phyloP scores from a whole-genome alignment of 2,329 filamentous ascomycete genomes.

The Dactylellina haptotyla region DNA sequence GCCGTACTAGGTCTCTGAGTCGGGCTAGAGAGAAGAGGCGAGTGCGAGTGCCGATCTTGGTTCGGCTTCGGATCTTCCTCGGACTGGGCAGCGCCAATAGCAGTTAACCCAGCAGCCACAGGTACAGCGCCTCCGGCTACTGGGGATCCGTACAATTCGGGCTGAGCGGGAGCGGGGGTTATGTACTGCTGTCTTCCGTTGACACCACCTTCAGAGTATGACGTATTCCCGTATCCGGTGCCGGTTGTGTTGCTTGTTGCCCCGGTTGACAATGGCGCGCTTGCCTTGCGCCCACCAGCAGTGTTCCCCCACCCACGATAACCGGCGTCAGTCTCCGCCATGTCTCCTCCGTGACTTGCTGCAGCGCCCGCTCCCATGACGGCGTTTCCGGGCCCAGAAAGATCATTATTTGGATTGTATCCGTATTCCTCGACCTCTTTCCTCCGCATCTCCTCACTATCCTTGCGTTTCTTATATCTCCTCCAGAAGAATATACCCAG shows the following conservation, averaged over 20 bases:
- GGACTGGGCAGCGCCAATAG: constrained; percentile 14
- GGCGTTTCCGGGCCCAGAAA: constrained; percentile 63
- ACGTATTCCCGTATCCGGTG: constrained; percentile 19
- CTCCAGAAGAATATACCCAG: constrained; percentile 86
- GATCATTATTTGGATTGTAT: constrained; percentile 97
- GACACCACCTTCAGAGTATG: constrained; percentile 7
- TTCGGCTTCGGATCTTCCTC: constrained; percentile 60
- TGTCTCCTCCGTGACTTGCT: constrained; percentile 72
- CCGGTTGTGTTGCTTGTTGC: constrained; percentile 39
- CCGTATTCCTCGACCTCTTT: constrained; percentile 98
- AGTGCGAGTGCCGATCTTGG: constrained; percentile 76
- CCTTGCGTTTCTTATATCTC: constrained; percentile 84
- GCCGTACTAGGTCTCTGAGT: constrained; percentile 67
- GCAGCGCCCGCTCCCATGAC: constrained; percentile 63
- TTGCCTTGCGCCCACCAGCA: constrained; percentile 79
- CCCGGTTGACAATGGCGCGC: constrained; percentile 78
- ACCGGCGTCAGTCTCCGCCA: constrained; percentile 80
- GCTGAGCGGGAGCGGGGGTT: constrained; percentile 18
- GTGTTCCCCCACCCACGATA: constrained; percentile 96
- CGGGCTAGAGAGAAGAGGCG: constrained; percentile 69
- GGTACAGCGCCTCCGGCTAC: constrained; percentile 1
- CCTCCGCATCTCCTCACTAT: constrained; percentile 84
- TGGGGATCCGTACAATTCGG: constrained; percentile 46
- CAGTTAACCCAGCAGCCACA: constrained; percentile 6
- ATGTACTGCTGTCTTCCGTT: constrained; percentile 11